Evolutionary conservation across 2,329 filamentous ascomycete genomes (phyloP), one percentile per base, ranked within the genome.

Genomic region (Penicillium nordicum): DNA sequence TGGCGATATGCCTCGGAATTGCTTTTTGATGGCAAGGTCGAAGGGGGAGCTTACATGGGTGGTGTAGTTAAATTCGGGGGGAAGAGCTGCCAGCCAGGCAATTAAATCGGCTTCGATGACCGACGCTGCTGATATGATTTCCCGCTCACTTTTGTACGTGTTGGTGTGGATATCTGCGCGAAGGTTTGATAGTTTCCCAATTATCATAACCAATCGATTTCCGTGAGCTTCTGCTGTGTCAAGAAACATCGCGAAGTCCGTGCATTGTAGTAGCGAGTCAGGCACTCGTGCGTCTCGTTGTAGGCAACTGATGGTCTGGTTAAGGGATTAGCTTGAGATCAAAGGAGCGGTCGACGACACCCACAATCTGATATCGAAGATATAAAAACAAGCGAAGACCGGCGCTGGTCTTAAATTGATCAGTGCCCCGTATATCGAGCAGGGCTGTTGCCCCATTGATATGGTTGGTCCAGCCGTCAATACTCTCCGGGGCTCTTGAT

Each of bases 361-460:
- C 41, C 70, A 86, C 81, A 70, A 85, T 78, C 37, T 83, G 81
- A 64, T 80, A 84, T 55, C 82, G 79, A 36, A 86, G 69, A 58
- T 85, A 82, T 14, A 84, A 62, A 51, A 85, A 78, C 5, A 80
- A 78, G 34, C 79, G 76, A 58, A 83, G 75, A 5, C 81, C 80
- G 46, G 78, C 74, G 23, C 76, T 70, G 46, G 64, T 68, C 53
- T 74, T 69, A 32, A 77, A 62, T 48, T 75, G 72, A n/a, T 72
- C 62, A 4, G 62, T 52, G 9, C 74, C 75, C n/a, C 74, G 68
- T 40, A 76, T 50, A 55, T 79, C 78, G 18, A 86, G 72, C n/a
- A 88, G 70, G 11, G 84, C 83, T 43, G 82, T 77, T 2, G 83
- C 84, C 1, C 85, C 85, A 63, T 81, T 76, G 44, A 86, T 79